Evolutionary conservation across 805 yeast genomes (phyloP).

Genomic region (Sugiyamaella qingdaonensis): DNA sequence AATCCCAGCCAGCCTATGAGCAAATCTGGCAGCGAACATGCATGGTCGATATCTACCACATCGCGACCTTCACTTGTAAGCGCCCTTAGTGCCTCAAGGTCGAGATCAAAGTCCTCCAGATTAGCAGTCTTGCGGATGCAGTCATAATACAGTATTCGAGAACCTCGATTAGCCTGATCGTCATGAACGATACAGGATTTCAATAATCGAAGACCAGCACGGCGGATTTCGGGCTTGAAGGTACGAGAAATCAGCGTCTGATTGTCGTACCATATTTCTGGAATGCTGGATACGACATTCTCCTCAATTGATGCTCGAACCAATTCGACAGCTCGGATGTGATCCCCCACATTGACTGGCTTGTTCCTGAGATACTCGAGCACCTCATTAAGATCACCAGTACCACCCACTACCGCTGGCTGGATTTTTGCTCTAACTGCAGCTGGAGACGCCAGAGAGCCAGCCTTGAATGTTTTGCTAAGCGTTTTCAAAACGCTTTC

Average conservation of each 20-base stretch:
- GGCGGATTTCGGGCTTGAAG: constrained; percentile 36
- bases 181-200: constrained; percentile 52
- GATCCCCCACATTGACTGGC: constrained; percentile 27
- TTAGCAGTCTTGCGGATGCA: constrained; percentile 49
- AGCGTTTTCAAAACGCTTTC: constrained; percentile 30
- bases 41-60: constrained; percentile 47
- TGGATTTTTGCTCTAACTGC: constrained; percentile 11
- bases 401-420: constrained; percentile 33
- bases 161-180: constrained; percentile 42
- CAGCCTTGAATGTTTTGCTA: constrained; percentile 26
- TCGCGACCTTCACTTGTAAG: constrained; percentile 54
- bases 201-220: constrained; percentile 51
- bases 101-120: constrained; percentile 50
- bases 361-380: constrained; percentile 24
- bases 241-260: constrained; percentile 45
- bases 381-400: constrained; percentile 30
- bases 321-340: constrained; percentile 46
- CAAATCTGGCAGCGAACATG: constrained; percentile 39
- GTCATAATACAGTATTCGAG: constrained; percentile 53
- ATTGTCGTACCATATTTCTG: constrained; percentile 74
- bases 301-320: constrained; percentile 49
- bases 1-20: constrained; percentile 36
- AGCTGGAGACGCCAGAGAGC: constrained; percentile 16
- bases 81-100: constrained; percentile 43
- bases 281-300: constrained; percentile 53